Base-by-base conservation (phyloP, 139 green algal genomes). In the Coelastrella sp. region DNA sequence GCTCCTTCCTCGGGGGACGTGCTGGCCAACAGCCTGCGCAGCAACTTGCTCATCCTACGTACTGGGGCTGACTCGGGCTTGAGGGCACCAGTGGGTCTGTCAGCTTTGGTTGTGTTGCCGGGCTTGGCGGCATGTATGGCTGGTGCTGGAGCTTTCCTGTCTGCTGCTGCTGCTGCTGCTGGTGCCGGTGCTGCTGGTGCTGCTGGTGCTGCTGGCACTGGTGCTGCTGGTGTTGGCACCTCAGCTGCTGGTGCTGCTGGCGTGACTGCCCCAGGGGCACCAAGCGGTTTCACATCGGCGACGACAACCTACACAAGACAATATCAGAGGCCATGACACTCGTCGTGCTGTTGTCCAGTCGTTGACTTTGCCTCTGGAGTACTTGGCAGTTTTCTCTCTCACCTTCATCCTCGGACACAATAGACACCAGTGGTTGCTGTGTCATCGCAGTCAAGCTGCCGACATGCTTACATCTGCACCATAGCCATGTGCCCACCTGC, bases 11-110 rank as follows among this genome's bases (percentile, higher is more conserved):
- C 6, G 49, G 10, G 15, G 78, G 7, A n/a, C 59, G 15, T 12
- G 59, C 80, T 57, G 59, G 82, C 80, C 27, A 76, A 24, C 60
- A 87, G 27, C 11, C 58, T 66, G 6, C 81, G 56, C 6, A 87
- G 60, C 10, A 60, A 24, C 10, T 25, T 74, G 60, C 81, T 65
- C 81, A 87, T 70, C 25, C 78, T 66, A 4, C 78, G 10, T 11
- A 84, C 11, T 66, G 78, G 25, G 25, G 78, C 78, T 70, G 78
- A 10, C 80, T 86, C 59, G 10, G 80, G 59, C n/a, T 86, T 60
- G 59, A 72, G n/a, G 8, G 78, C 76, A 83, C 76, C 25, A 19
- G 76, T 63, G 24, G 76, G 10, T 59, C 22, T 17, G 20, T 24
- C 76, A 22, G 76, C 22, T 20, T 83, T 83, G n/a, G 22, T 61